These are phyloP conservation scores for Tetrahymena elliotti DNA, from an alignment of 73 alveolate genomes.

Conservation along the genomic window DNA sequence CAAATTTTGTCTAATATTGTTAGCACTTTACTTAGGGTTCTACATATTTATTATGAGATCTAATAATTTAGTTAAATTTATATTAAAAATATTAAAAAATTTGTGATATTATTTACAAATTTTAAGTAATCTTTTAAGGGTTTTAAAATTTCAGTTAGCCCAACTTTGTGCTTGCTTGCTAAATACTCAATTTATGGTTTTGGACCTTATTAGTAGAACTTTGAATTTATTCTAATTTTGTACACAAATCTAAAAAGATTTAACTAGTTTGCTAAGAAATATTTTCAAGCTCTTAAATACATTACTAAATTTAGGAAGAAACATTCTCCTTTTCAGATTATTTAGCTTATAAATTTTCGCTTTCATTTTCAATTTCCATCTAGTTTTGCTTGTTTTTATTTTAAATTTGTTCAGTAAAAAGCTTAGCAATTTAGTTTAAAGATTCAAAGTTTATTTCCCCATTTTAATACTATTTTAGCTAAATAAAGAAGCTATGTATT, in stretches of 20 bases:
- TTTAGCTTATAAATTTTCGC: not conserved
- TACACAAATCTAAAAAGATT: not conserved
- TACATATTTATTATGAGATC: not conserved
- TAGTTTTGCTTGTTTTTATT: not conserved
- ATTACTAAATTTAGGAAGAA: not conserved
- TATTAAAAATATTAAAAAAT: too few species aligned
- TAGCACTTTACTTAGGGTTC: not conserved
- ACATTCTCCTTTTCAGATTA: not conserved
- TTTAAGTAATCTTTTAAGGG: too few species aligned
- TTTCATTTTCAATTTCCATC: not conserved
- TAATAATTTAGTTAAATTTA: too few species aligned
- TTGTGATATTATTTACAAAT: not conserved
- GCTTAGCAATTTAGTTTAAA: not conserved
- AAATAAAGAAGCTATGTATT: not conserved
- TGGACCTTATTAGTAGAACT: not conserved
- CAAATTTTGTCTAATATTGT: not conserved
- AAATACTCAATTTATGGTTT: not conserved
- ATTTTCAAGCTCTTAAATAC: not conserved
- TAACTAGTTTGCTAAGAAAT: not conserved
- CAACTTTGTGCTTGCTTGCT: not conserved
- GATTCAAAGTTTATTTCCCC: not conserved
- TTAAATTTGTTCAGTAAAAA: not conserved
- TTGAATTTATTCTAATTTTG: not conserved
- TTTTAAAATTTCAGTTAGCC: not conserved
- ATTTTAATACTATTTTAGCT: not conserved